phyloP scores from a whole-genome alignment of 768 basidiomycete genomes.

The Tricholoma terreum region DNA sequence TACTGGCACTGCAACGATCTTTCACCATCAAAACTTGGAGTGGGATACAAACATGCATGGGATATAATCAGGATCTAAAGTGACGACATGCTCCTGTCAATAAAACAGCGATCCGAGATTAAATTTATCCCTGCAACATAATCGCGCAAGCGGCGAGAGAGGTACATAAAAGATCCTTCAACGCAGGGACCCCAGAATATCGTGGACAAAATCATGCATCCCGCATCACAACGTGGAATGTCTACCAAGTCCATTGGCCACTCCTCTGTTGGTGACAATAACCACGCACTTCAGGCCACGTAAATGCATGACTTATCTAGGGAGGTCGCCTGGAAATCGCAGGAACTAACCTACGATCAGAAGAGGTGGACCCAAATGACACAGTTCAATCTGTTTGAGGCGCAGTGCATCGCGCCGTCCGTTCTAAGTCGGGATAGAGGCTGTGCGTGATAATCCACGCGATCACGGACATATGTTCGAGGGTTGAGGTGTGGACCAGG shows the following conservation, averaged over 20 bases:
- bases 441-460: not conserved
- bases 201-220: constrained; percentile 6
- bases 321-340: constrained; percentile 18
- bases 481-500: constrained; percentile 1
- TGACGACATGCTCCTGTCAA: too few species aligned
- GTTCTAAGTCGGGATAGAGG: constrained; percentile 7
- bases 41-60: too few species aligned
- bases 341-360: not conserved
- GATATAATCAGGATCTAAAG: too few species aligned
- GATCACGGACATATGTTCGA: constrained; percentile 6
- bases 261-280: constrained; percentile 12
- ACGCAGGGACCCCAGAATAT: too few species aligned
- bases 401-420: too few species aligned
- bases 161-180: too few species aligned
- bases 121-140: too few species aligned
- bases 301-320: constrained; percentile 19
- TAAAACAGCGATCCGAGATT: too few species aligned
- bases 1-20: too few species aligned
- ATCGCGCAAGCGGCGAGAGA: too few species aligned
- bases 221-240: too few species aligned
- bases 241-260: constrained; percentile 9
- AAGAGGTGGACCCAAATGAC: constrained; percentile 8
- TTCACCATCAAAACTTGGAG: too few species aligned
- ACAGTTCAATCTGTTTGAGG: not conserved
- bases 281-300: constrained; percentile 12